Conservation (phyloP, 1,284 basidiomycete genomes). For the Trametes sp. region DNA sequence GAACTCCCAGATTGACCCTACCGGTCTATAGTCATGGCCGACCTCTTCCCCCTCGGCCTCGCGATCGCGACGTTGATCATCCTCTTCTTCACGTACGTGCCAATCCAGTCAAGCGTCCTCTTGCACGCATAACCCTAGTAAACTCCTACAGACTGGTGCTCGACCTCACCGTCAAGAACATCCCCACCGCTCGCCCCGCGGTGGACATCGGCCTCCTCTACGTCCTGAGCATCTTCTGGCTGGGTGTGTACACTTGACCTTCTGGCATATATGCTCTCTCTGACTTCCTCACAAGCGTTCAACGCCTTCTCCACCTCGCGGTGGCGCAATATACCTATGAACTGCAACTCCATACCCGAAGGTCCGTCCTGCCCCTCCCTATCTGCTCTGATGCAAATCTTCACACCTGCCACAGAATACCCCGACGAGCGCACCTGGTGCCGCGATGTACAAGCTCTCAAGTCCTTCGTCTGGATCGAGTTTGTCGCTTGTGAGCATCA, state of each 20-base stretch:
- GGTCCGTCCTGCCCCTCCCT: conserved; percentile 41
- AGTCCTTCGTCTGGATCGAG: conserved; percentile 65
- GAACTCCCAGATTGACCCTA: no score
- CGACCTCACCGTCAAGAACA: conserved; percentile 51
- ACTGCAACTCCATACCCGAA: conserved; percentile 55
- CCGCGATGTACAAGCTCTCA: conserved; percentile 59
- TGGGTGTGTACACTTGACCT: conserved; percentile 44
- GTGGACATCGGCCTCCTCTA: conserved; percentile 56
- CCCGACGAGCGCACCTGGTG: conserved; percentile 59
- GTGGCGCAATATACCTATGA: conserved; percentile 56
- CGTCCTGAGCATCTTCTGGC: conserved; percentile 59
- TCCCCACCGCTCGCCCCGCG: conserved; percentile 54
- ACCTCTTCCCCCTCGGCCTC: conserved; percentile 64
- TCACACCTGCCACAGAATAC: conserved; percentile 44
- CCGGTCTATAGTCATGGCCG: conserved; percentile 58
- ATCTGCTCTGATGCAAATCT: no score
- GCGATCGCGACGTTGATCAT: conserved; percentile 58
- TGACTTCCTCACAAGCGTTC: conserved; percentile 49
- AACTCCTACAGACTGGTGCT: conserved; percentile 49
- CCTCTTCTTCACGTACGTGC: conserved; percentile 50
- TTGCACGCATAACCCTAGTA: not conserved
- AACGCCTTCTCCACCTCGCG: conserved; percentile 67
- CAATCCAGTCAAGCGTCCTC: no score
- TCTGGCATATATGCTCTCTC: no score
- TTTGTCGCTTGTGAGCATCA: conserved; percentile 56